Evolutionary conservation across 2,329 filamentous ascomycete genomes (phyloP), one percentile per base, ranked within the genome.

Genomic region (Lanzia echinophila): DNA sequence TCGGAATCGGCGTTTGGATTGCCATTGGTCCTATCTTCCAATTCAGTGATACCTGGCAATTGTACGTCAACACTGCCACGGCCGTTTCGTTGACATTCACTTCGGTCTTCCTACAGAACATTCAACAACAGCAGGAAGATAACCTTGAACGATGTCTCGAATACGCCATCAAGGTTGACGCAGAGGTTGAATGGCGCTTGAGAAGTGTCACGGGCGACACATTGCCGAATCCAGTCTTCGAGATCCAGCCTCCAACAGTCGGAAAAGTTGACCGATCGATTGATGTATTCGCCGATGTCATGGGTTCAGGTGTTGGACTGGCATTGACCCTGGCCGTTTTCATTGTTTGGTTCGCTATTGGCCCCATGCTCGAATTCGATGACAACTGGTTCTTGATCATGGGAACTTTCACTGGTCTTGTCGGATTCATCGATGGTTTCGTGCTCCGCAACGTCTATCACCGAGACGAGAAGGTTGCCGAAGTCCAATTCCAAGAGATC

Each of bases 331-430:
- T 69, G 6, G 39, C 65, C 7, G 71, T 73, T n/a, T 59, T 71
- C 17, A 55, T 66, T 12, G 60, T 63, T 2, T 75, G 73, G 72
- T 49, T 70, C 3, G 62, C 65, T 6, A 63, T 73, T 7, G 73
- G 72, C 2, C 68, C 69, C 4, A 54, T 63, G 2, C 65, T 75
- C 57, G 47, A 63, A 1, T 75, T 72, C 57, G 67, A 69, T 55
- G 57, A 64, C 51, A 74, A 72, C 61, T 75, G 73, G 73, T 75
- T 71, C 69, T 69, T 75, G 0, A 64, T 75, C 13, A 74, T 75
- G 44, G 73, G 73, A 19, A 75, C 72, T 0, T 75, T 75, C 58
- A 71, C 73, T 0, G 73, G 73, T 1, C 64, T 75, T n/a, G 65
- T 75, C 47, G 73, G 73, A 5, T 62, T 75, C 38, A 65, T 71